Evolutionary conservation across 2,329 filamentous ascomycete species (phyloP), one percentile per base, ranked within the genome.

Genomic region (Monilinia fructigena): DNA sequence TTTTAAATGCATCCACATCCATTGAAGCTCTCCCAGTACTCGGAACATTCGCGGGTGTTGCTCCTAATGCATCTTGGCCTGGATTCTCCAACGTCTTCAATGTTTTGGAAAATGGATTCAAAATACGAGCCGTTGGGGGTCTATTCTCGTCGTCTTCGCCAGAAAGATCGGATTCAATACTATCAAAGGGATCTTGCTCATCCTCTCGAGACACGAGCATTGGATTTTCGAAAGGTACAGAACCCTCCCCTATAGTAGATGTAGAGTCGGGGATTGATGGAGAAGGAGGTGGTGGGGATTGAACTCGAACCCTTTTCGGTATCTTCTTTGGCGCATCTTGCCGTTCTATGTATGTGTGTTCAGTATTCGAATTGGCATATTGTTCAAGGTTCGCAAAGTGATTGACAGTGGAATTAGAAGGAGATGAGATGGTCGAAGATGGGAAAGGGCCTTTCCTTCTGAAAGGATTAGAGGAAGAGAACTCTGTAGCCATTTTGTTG

Each of bases 1-100:
- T 84, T 74, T 88, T 88, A 78, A 95, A 95, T 10, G 90, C 87
- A 74, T 92, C 87, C 0, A 94, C 91, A 74, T 95, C 90, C 69
- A 94, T 78, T 0, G 86, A 82, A 23, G 77, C 72, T 71, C 77
- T 65, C 71, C 76, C 72, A 28, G 78, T 75, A 45, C 72, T 75
- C 28, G 71, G 56, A n/a, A 66, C 50, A 63, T 61, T 69, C 59
- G 69, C 62, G 66, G 70, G 55, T n/a, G 63, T 10, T 56, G 50
- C 52, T n/a, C 38, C 64, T 60, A 65, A 56, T 55, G 55, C 61
- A 53, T 71, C 72, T 66, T 71, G 56, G 31, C 68, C 71, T 4
- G 74, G 72, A 35, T 75, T 76, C 67, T 85, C 83, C 63, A 84
- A 72, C 60, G 85, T 83, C 54, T 82, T 79, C 45, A 84, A 73